Evolutionary conservation across 2,329 filamentous ascomycete species (phyloP).

Genomic region (Thelonectria rubi): DNA sequence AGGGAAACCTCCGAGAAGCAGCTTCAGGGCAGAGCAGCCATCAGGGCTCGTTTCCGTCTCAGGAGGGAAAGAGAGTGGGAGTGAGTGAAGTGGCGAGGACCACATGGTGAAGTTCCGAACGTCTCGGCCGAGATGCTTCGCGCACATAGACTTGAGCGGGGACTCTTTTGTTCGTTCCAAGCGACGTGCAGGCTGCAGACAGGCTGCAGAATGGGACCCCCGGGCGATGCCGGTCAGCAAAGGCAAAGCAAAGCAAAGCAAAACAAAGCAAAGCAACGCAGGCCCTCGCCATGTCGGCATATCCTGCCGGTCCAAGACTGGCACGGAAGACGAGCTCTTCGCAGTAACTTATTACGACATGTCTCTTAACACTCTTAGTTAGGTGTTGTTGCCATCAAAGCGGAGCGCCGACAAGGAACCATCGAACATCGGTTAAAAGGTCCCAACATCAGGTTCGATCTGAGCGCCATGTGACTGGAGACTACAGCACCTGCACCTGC

Average conservation of each 20-base stretch:
- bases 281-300: too few species aligned
- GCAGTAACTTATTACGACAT: too few species aligned
- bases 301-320: too few species aligned
- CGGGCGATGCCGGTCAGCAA: neutral
- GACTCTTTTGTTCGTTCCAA: neutral
- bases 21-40: conserved; percentile 14
- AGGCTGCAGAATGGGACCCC: neutral
- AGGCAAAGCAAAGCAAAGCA: neutral
- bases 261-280: too few species aligned
- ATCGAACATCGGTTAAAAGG: neutral
- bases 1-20: conserved; percentile 7
- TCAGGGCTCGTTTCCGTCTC: conserved; percentile 7
- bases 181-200: neutral
- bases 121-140: conserved; percentile 16
- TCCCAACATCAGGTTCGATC: neutral
- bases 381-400: neutral
- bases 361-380: neutral
- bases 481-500: neutral
- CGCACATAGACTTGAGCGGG: neutral
- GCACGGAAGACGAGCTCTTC: too few species aligned
- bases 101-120: neutral
- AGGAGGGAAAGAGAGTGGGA: too few species aligned
- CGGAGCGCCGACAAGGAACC: neutral
- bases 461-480: neutral
- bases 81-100: neutral